Evolutionary conservation across 139 green algal genomes (phyloP).

Genomic region (Picochlorum costavermella): DNA sequence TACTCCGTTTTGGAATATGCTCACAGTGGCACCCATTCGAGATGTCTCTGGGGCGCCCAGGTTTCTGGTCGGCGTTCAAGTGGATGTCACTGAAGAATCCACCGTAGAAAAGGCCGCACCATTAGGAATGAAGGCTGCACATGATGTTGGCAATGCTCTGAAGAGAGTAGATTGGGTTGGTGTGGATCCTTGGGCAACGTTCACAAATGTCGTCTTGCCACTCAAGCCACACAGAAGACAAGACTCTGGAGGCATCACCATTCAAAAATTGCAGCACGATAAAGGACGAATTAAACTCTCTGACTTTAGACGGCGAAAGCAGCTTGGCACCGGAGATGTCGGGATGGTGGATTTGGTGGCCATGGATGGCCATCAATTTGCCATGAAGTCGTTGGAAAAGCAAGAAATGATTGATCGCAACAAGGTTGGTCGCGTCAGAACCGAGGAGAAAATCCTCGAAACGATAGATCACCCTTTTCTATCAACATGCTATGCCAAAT

Average conservation of each 20-base stretch:
- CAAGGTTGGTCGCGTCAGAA: slow-evolving; percentile 70
- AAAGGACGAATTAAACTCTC: slow-evolving; percentile 68
- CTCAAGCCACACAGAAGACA: slow-evolving; percentile 43
- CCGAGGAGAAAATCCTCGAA: slow-evolving; percentile 80
- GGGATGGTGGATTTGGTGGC: slow-evolving; percentile 90
- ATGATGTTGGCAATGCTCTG: slow-evolving; percentile 40
- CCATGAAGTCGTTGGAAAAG: slow-evolving; percentile 95
- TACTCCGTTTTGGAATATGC: slow-evolving; percentile 94
- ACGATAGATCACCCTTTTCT: slow-evolving; percentile 94
- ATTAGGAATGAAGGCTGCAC: slow-evolving; percentile 23
- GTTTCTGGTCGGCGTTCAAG: slow-evolving; percentile 90
- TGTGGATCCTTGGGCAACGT: slow-evolving; percentile 55
- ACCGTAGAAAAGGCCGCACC: slow-evolving; percentile 28
- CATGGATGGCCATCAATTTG: slow-evolving; percentile 55
- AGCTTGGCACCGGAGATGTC: slow-evolving; percentile 84
- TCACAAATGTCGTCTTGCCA: slow-evolving; percentile 30
- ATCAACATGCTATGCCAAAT: slow-evolving; percentile 83
- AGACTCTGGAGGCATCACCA: slow-evolving; percentile 16
- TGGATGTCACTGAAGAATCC: slow-evolving; percentile 52
- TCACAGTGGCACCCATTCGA: slow-evolving; percentile 86
- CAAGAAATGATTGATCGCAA: slow-evolving; percentile 86
- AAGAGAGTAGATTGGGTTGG: slow-evolving; percentile 36
- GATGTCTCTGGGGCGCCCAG: slow-evolving; percentile 66
- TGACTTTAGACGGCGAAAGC: slow-evolving; percentile 78
- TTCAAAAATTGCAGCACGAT: slow-evolving; percentile 25